Evolutionary conservation across 768 basidiomycete genomes (phyloP), one percentile per base, ranked within the genome.

Genomic region (Boletus reticulatus): DNA sequence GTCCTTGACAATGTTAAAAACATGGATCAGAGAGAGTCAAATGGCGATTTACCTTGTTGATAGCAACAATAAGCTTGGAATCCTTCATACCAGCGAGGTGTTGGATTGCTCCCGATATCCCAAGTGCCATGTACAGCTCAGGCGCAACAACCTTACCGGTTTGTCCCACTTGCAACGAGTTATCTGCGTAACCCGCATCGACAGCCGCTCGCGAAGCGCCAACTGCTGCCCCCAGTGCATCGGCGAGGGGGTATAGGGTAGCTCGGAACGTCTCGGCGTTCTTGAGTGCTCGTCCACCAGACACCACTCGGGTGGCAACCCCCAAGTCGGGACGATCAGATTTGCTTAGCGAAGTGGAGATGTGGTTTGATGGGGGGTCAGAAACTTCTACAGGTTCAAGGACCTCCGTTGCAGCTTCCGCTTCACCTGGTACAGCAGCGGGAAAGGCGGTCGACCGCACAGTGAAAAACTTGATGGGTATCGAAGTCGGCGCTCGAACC

Each of bases 21-120:
- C n/a, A 48, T 24, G 17, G 19, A 9, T 42, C 27, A 44, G 17
- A 51, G 17, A 51, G 22, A 22, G 19, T 53, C 29, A 39, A 19
- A 19, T 14, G 34, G 46, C 4, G 22, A 53, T 29, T 50, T 58
- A 85, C 94, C 84, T 99, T 99, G 79, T 99, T 99, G 58, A 99
- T 82, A 5, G 97, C 97, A 32, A 97, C 96, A 58, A 99, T 99
- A 60, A 98, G 78, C 76, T 98, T 99, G 12, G 92, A 94, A 66
- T 98, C 97, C 72, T 99, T 99, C 97, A 98, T 99, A 10, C 97
- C 97, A 20, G 97, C 97, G 52, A 98, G 78, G 76, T 99, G 97
- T 75, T 99, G 97, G 64, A 98, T 99, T 14, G 97, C 97, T 17
- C 97, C 97, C 10, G 94, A 97, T 63, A 99, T 98, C 48, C 97